A percentile compares a stretch with the other conserved stretches of the same genome.
Conservation (phyloP, 2,329 filamentous ascomycete species). For the Nigrospora oryzae region DNA sequence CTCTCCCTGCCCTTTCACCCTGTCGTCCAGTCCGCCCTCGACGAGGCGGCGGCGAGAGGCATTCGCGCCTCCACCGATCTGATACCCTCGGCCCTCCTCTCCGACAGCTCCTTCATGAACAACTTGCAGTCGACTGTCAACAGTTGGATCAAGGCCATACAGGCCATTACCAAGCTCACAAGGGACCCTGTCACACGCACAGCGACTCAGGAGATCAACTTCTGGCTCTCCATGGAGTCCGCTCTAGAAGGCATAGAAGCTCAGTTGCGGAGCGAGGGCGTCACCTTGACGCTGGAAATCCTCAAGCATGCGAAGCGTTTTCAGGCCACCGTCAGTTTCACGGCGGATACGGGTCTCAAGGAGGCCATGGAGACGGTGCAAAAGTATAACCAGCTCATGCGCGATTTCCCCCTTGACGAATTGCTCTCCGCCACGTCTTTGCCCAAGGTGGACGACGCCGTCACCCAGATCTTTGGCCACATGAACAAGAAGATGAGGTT, state of each 20-base stretch:
- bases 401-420: conserved; percentile 94
- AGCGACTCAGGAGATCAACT: conserved; percentile 96
- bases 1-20: conserved; percentile 82
- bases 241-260: conserved; percentile 85
- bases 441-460: conserved; percentile 78
- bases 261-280: conserved; percentile 81
- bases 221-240: conserved; percentile 96
- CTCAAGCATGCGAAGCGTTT: conserved; percentile 96
- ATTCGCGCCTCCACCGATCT: conserved; percentile 68
- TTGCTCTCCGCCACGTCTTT: conserved; percentile 85
- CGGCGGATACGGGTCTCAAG: conserved; percentile 89
- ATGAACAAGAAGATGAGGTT: conserved; percentile 97
- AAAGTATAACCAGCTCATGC: conserved; percentile 98
- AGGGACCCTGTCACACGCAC: conserved; percentile 69
- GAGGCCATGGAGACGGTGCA: conserved; percentile 94
- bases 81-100: conserved; percentile 66
- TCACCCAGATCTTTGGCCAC: conserved; percentile 84
- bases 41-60: conserved; percentile 62
- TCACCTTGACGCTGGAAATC: conserved; percentile 85
- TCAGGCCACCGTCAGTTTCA: conserved; percentile 94
- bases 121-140: conserved; percentile 90
- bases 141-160: conserved; percentile 97
- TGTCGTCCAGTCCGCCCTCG: conserved; percentile 75
- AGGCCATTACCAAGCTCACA: conserved; percentile 89
- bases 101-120: conserved; percentile 89